Base-by-base conservation (phyloP, 257 asterid species). In the Primulina huaijiensis region DNA sequence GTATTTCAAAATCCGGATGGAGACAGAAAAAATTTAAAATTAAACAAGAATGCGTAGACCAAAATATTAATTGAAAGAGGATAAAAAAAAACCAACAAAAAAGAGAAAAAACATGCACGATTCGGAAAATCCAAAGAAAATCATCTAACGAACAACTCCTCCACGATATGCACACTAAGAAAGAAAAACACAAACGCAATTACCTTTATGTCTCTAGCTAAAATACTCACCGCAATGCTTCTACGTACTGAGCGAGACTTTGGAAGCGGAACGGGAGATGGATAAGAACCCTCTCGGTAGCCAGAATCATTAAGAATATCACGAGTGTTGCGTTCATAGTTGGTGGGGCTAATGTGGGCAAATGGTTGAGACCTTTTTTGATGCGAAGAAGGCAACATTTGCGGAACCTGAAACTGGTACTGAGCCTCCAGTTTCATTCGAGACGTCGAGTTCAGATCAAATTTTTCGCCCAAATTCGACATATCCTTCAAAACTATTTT, bases 401-500 rank as follows among this genome's bases (percentile, higher is more conserved):
- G 76, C 65, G 58, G 75, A 63, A 59, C 38, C 69, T 52, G 60
- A 30, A 79, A 59, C 23, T 60, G 75, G 7, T 75, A 60, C 31
- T 56, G 78, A 29, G 73, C 58, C 65, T 68, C 75, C 69, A 77
- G 64, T 7, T 58, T 75, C 82, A 79, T 59, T 69, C 70, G 65
- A 20, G 89, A 67, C 2, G 78, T 78, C 37, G 84, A 78, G 73
- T 76, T 81, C 12, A 82, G 79, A 75, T 85, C 85, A 20, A 83
- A 30, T 38, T 83, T 80, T 31, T 83, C 88, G n/a, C 83, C 80
- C 11, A 85, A 73, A 56, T 72, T 72, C 56, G 82, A 76, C 88
- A 80, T 78, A 20, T 27, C 61, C 2, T 27, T 27, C 30, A 27
- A 27, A 27, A 27, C 30, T 27, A 27, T 27, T 1, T 27, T 0